Evolutionary conservation across 495 filamentous ascomycete genomes (phyloP), one percentile per base, ranked within the genome.

Genomic region (Immersiella caudata): DNA sequence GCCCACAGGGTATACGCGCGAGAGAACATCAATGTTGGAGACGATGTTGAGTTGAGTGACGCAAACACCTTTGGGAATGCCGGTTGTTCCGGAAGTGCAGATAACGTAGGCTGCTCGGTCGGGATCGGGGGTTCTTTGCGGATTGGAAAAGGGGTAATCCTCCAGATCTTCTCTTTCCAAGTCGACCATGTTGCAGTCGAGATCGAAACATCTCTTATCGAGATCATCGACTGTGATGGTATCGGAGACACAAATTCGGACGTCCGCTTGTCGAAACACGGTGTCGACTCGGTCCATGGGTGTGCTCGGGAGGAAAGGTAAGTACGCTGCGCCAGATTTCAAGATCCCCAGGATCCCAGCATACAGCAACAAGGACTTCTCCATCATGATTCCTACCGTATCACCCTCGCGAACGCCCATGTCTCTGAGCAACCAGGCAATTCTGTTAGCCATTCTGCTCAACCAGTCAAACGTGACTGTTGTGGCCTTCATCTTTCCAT

Each of bases 281-380:
- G 78, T 73, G 18, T 77, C 68, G 14, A 89, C 78, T 46, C 88
- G 80, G 26, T 86, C 78, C 0, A 66, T 25, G 2, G 92, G 90
- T 0, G 87, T 88, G n/a, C 80, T 84, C 12, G 90, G 86, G 0
- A 88, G 81, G 16, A 95, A 77, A 0, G 91, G 90, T 54, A 94
- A 75, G 74, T 94, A 93, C 33, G 88, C 92, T 62, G 87, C 88
- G 9, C 91, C 91, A 14, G 85, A 77, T 66, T 94, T 93, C 3
- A 91, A 71, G 20, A 90, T 83, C 0, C 88, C 93, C 24, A 96
- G 79, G 25, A 94, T 89, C 0, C 87, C 82, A 24, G 87, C 79
- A 73, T 94, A 94, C 0, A 92, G 77, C 6, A 88, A 76, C 1
- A 87, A 67, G 0, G 86, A 90, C 68, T 92, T 93, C 25, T 92